Evolutionary conservation across 2,329 filamentous ascomycete species (phyloP).

Genomic region (Fusarium hostae): DNA sequence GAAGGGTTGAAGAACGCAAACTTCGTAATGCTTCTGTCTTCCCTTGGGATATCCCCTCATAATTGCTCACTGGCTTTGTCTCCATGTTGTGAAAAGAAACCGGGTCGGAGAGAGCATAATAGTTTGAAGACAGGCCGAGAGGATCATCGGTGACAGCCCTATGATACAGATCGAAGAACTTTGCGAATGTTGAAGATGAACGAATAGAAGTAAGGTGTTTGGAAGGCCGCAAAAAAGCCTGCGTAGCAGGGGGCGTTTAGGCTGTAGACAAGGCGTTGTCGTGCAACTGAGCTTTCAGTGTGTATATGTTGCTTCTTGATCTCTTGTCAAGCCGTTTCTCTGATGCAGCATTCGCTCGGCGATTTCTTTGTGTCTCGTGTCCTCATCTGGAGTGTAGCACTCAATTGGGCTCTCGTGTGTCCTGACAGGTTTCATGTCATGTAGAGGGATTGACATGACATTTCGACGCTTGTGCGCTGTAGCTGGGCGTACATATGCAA

Average conservation of each 20-base stretch:
- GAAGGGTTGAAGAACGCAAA: background rate
- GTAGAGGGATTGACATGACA: slow-evolving; percentile 31
- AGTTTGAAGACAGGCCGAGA: background rate
- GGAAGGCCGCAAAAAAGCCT: background rate
- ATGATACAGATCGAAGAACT: background rate
- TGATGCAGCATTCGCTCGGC: background rate
- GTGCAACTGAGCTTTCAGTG: background rate
- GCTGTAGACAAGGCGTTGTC: background rate
- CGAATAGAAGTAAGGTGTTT: background rate
- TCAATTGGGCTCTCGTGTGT: background rate
- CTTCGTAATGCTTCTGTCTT: background rate
- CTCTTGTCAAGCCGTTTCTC: background rate
- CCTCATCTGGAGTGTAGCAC: background rate
- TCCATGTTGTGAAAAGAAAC: background rate
- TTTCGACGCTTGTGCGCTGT: background rate
- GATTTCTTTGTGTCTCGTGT: background rate
- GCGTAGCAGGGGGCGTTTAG: background rate
- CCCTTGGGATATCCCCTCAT: background rate
- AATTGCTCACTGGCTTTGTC: background rate
- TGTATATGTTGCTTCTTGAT: background rate
- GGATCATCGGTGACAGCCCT: background rate
- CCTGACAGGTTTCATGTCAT: background rate
- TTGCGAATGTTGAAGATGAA: background rate
- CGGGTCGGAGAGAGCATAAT: background rate
- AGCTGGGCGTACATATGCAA: slow-evolving; percentile 39